Evolutionary conservation across 768 basidiomycete species (phyloP), one percentile per base, ranked within the genome.

Genomic region (Neoboletus magnificus): DNA sequence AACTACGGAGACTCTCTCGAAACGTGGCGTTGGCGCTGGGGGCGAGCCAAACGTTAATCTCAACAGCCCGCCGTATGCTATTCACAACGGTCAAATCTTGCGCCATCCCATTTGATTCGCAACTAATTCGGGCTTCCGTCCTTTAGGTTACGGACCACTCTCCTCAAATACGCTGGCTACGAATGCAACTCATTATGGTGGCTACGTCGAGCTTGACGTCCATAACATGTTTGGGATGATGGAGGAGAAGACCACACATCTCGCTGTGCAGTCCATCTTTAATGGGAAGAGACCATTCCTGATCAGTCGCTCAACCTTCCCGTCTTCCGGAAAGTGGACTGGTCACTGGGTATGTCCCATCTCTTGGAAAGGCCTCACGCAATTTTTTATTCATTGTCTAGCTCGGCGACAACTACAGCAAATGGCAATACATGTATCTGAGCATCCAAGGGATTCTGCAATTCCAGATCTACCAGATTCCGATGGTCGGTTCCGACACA

Each of bases 401-500:
- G 84, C 78, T 90, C 25, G 88, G 90, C 1, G 90, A 92, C 69
- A 91, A 91, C 65, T 83, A 76, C 66, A 86, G 85, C 65, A 79
- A 80, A 55, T 92, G 90, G 88, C 71, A 81, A 47, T 89, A 86
- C 70, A 78, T 91, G 77, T 75, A 80, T 57, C 74, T 80, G 64
- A 86, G 77, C 58, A 86, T 91, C 50, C 82, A 90, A 73, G 89
- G 88, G 18, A 74, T 89, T 20, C 77, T 92, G 20, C 89, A 91
- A 68, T 91, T 92, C 80, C 87, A 91, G 69, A 72, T 91, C 15
- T 91, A 86, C 79, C 85, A 87, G 61, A 86, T 90, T 56, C 90
- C 90, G 0, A 86, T 91, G 74, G 89, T 91, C 18, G 91, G 90
- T 20, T 86, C 89, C 3, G 90, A 93, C 63, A 83, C 86, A 8